These are phyloP conservation scores for Ampelomyces quisqualis DNA, from an alignment of 2,329 filamentous ascomycete genomes.

Conservation along the genomic window DNA sequence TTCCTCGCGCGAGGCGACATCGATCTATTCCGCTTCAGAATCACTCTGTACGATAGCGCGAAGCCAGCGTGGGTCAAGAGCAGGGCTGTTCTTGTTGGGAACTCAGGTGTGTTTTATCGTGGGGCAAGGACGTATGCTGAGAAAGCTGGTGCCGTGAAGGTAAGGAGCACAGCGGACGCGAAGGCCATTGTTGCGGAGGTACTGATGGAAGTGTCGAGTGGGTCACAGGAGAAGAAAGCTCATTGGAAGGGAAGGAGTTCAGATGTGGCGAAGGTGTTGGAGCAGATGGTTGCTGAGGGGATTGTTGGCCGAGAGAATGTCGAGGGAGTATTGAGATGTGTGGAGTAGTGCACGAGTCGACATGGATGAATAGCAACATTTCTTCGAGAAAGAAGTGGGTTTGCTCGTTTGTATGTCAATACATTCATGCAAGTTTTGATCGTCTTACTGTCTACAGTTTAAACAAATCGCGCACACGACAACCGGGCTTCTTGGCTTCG, in stretches of 20 bases:
- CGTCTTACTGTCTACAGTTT: too few relatives aligned
- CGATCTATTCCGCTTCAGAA: conserved; percentile 39
- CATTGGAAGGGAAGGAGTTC: conserved; percentile 44
- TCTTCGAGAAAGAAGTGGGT: too few relatives aligned
- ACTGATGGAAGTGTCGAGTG: conserved; percentile 44
- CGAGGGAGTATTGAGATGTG: conserved; percentile 18
- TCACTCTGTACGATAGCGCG: conserved; percentile 22
- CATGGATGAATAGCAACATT: background rate
- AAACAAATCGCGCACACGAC: too few relatives aligned
- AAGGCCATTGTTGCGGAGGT: conserved; percentile 54
- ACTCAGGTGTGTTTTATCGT: conserved; percentile 44
- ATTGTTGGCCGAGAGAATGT: conserved; percentile 42
- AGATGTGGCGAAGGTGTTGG: conserved; percentile 49
- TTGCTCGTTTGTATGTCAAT: too few relatives aligned
- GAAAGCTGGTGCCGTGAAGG: conserved; percentile 35
- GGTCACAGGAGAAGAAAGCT: conserved; percentile 39
- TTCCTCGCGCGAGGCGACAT: conserved; percentile 38
- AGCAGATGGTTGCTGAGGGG: conserved; percentile 57
- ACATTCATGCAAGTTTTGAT: too few relatives aligned
- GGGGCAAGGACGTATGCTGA: conserved; percentile 38
- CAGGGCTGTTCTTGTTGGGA: conserved; percentile 36
- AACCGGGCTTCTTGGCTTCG: too few relatives aligned
- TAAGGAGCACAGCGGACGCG: conserved; percentile 48
- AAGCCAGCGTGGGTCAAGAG: conserved; percentile 37
- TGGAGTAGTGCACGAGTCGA: background rate